Evolutionary conservation across 805 yeast genomes (phyloP), one percentile per base, ranked within the genome.

Genomic region (Candida argentea): DNA sequence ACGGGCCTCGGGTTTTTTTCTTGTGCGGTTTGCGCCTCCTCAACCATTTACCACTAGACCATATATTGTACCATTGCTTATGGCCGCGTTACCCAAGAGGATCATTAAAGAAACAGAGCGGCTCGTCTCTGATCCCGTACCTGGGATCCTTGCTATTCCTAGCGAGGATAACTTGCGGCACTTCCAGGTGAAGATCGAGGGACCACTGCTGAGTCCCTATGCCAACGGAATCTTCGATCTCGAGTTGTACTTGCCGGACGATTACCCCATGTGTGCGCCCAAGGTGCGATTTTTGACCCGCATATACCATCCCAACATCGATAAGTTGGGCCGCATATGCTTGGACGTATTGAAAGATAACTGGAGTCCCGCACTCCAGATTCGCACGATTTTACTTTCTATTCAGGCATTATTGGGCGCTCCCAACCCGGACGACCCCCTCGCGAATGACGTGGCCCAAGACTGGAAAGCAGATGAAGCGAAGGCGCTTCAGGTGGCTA

Each of bases 281-380:
- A 87, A 86, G 50, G 93, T 91, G 30, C 70, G 98, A 33, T 91
- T 91, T 44, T 59, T 91, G 37, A 91, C 98, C 17, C 84, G 78
- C 53, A 87, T 91, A 16, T 91, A 91, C 53, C 98, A 91, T 49
- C 98, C 95, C 24, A 91, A 91, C 54, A 91, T 91, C 42, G 98
- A 91, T 50, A 73, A 91, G 50, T 65, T 91, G 38, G 98, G 98
- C 6, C 69, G 98, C 39, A 89, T 91, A 44, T 91, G 98, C 58
- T 68, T 91, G 28, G 97, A 91, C 51, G 96, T 91, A 23, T 66
- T 91, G 50, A 91, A 89, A 58, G 74, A 83, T 43, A 87, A 89
- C 57, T 91, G 98, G 98, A 82, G 94, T 6, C 97, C 98, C 4
- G 98, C 98, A 1, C 65, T 89, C 35, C 97, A 91, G 52, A 91